Evolutionary conservation across 345 rosid species (phyloP), one percentile per base, ranked within the genome.

Genomic region (Pistacia integerrima): DNA sequence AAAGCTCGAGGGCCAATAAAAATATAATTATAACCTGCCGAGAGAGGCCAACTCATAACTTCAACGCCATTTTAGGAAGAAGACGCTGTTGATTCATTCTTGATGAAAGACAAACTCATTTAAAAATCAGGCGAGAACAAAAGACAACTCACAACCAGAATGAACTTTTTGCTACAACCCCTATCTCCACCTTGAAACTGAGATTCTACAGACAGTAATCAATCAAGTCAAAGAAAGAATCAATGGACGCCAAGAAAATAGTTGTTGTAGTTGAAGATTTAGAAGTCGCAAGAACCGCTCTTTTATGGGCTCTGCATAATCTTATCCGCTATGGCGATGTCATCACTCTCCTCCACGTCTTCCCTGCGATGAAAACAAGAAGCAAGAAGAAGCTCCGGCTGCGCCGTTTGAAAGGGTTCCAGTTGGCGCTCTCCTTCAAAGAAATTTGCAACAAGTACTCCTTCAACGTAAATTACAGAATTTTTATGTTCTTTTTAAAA

Each of bases 231-330:
- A 30, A 25, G 11, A 14, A 30, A 25, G 11, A 22, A 46, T 54
- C 11, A 64, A 79, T 79, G 87, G 90, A 87, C n/a, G 79, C 77
- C 74, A 80, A 79, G 83, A 84, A 79, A 80, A 83, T 86, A 56
- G 89, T 84, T 76, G 91, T 89, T 49, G 79, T 89, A 5, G 91
- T 89, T 0, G 93, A 89, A 64, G 93, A 87, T 28, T 84, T 74
- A 67, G 90, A 87, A 38, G 86, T 76, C 2, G 81, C 90, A 58
- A 86, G 88, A 81, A 79, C 83, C 46, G 91, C 93, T 6, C 84
- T 89, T 5, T 76, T 69, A 74, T 89, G 93, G 93, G 85, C 91
- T 56, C 93, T 89, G 7, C 87, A 82, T 65, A 89, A 89, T 56
- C 74, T 86, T 7, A 73, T 87, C 65, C 89, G 91, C 51, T 84